A percentile compares a stretch with the other conserved stretches of the same genome.
Conservation (phyloP, 805 yeast genomes). For the Saccharomycopsis javanensis region DNA sequence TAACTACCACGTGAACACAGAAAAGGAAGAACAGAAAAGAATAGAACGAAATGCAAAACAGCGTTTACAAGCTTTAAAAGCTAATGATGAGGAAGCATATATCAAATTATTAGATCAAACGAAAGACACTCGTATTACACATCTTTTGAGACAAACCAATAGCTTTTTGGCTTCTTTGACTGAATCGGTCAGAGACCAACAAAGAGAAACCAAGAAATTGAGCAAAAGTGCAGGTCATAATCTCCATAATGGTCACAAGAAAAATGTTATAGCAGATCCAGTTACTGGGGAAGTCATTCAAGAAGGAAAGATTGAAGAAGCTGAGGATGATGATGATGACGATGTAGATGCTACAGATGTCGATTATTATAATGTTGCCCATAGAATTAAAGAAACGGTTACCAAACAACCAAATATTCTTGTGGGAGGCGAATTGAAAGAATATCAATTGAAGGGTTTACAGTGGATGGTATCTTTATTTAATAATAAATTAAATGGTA, state of each 20-base stretch:
- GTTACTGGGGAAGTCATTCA: neutral
- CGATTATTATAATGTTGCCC: conserved; percentile 79
- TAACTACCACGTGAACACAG: conserved; percentile 44
- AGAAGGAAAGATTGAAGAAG: conserved; percentile 21
- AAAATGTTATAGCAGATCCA: neutral
- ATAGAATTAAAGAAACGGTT: conserved; percentile 57
- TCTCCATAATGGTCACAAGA: conserved; percentile 6
- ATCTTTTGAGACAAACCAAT: conserved; percentile 71
- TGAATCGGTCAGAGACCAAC: conserved; percentile 71
- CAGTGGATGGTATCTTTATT: conserved; percentile 97
- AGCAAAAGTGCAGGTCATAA: conserved; percentile 20
- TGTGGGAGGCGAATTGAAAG: conserved; percentile 72
- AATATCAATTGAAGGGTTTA: conserved; percentile 81
- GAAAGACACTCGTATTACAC: conserved; percentile 80
- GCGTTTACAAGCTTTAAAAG: conserved; percentile 77
- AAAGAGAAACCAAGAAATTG: conserved; percentile 38
- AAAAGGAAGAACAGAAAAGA: conserved; percentile 67
- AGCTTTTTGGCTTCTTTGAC: conserved; percentile 68
- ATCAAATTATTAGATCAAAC: conserved; percentile 76
- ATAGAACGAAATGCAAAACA: conserved; percentile 77
- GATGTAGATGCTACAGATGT: conserved; percentile 54
- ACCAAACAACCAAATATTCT: conserved; percentile 57
- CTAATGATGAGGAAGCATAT: conserved; percentile 84
- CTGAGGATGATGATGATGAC: conserved; percentile 28
- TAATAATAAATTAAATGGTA: conserved; percentile 91